A percentile compares a stretch with the other conserved stretches of the same genome.
Evolutionary conservation across 1,284 basidiomycete genomes (phyloP).

Genomic region (Puccinia sorghi): DNA sequence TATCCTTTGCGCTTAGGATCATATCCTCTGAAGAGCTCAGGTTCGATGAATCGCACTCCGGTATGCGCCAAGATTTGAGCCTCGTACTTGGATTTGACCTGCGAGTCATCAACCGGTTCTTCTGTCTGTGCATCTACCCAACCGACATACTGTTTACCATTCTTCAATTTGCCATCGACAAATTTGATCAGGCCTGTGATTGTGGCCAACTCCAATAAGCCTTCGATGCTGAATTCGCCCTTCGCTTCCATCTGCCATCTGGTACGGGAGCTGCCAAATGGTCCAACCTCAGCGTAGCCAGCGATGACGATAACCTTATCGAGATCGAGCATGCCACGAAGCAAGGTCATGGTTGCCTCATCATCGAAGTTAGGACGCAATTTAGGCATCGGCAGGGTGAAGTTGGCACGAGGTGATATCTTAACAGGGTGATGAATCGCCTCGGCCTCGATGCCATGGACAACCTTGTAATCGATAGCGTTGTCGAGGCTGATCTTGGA

Average conservation of each 20-base stretch:
- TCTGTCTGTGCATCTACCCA: constrained; percentile 95
- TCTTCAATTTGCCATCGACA: constrained; percentile 92
- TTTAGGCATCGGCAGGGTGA: constrained; percentile 88
- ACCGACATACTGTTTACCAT: constrained; percentile 87
- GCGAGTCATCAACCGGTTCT: constrained; percentile 98
- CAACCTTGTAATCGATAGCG: constrained; percentile 87
- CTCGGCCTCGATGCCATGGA: constrained; percentile 89
- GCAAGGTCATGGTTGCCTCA: constrained; percentile 52
- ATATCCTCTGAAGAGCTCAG: constrained; percentile 94
- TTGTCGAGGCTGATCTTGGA: constrained; percentile 91
- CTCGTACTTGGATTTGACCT: constrained; percentile 89
- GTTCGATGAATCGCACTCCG: constrained; percentile 72
- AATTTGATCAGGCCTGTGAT: constrained; percentile 99
- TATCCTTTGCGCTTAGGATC: constrained; percentile 96
- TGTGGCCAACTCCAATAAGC: constrained; percentile 99
- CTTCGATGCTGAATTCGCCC: constrained; percentile 91
- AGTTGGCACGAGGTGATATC: constrained; percentile 93
- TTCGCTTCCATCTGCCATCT: constrained; percentile 98
- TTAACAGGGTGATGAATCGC: constrained; percentile 87
- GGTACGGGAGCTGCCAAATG: constrained; percentile 97
- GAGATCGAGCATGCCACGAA: constrained; percentile 84
- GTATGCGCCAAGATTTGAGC: constrained; percentile 87
- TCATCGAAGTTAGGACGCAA: constrained; percentile 60
- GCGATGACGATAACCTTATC: constrained; percentile 95
- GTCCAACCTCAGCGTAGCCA: constrained; percentile 96